phyloP scores from a whole-genome alignment of 2,329 filamentous ascomycete species.

The Exophiala alcalophila region DNA sequence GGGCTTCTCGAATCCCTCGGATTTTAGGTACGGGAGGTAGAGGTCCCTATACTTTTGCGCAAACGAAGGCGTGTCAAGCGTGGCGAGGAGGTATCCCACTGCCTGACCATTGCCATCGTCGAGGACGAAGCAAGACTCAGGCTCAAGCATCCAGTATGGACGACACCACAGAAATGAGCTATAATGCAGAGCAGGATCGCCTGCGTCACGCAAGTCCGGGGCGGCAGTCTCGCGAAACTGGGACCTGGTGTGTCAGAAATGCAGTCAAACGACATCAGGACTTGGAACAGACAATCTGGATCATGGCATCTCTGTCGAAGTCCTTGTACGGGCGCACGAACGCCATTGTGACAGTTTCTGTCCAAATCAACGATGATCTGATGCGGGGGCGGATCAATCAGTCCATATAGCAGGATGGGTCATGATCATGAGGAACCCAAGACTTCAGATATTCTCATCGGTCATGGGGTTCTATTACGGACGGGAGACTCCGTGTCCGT shows the following conservation, averaged over 20 bases:
- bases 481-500: too few species aligned
- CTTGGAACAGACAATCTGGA: conserved; percentile 21
- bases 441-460: too few species aligned
- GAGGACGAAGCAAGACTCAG: conserved; percentile 25
- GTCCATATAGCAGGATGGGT: too few species aligned
- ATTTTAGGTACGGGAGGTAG: conserved; percentile 20
- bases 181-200: conserved; percentile 20
- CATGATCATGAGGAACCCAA: neutral
- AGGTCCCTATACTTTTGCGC: conserved; percentile 15
- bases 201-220: conserved; percentile 16
- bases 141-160: conserved; percentile 22
- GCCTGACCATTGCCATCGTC: conserved; percentile 26
- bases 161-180: conserved; percentile 28
- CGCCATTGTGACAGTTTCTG: conserved; percentile 13
- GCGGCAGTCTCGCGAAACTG: conserved; percentile 29
- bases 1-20: conserved; percentile 18
- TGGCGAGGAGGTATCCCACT: conserved; percentile 27
- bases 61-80: conserved; percentile 22
- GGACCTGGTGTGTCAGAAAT: neutral
- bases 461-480: too few species aligned
- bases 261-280: neutral
- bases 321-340: conserved; percentile 24
- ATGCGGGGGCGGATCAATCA: neutral
- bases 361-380: neutral
- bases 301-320: conserved; percentile 24